Percentiles rank a stretch among this genome's conserved stretches.
phyloP scores from a whole-genome alignment of 2,329 filamentous ascomycete genomes.

The Colletotrichum viniferum region DNA sequence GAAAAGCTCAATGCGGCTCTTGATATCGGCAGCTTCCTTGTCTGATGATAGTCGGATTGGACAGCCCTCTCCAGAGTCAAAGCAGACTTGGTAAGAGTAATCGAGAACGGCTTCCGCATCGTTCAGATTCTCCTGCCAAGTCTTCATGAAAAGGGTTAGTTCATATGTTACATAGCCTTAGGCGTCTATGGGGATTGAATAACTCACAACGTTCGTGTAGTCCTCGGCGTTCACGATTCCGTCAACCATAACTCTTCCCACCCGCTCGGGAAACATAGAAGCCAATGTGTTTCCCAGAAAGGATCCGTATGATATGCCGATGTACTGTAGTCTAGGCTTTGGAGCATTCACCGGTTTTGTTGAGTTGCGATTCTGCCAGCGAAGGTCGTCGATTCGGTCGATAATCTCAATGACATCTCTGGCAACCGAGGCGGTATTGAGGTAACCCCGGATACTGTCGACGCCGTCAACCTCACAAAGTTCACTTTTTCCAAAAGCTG shows the following conservation, averaged over 20 bases:
- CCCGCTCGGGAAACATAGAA: conserved; percentile 36
- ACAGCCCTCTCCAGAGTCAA: conserved; percentile 31
- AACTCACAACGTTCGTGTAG: conserved; percentile 27
- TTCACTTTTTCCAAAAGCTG: conserved; percentile 20
- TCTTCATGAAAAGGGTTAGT: conserved; percentile 6
- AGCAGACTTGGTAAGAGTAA: conserved; percentile 39
- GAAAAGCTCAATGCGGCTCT: conserved; percentile 33
- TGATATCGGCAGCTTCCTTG: conserved; percentile 30
- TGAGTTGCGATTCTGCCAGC: background rate
- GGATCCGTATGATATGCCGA: conserved; percentile 47
- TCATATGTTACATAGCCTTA: too few relatives aligned
- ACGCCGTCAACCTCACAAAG: conserved; percentile 24
- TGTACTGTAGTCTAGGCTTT: conserved; percentile 38
- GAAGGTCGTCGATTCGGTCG: conserved; percentile 32
- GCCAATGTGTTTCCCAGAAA: conserved; percentile 37
- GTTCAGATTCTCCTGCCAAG: conserved; percentile 37
- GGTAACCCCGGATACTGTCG: conserved; percentile 26
- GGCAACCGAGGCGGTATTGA: conserved; percentile 32
- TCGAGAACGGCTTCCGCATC: conserved; percentile 40
- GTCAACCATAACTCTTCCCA: conserved; percentile 40
- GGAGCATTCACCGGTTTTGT: background rate
- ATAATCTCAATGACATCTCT: conserved; percentile 37
- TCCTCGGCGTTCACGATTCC: conserved; percentile 31
- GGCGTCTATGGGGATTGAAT: too few relatives aligned
- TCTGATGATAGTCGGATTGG: conserved; percentile 30